A percentile compares a stretch with the other conserved stretches of the same genome.
Conservation (phyloP, 345 rosid genomes). For the Salix udensis region DNA sequence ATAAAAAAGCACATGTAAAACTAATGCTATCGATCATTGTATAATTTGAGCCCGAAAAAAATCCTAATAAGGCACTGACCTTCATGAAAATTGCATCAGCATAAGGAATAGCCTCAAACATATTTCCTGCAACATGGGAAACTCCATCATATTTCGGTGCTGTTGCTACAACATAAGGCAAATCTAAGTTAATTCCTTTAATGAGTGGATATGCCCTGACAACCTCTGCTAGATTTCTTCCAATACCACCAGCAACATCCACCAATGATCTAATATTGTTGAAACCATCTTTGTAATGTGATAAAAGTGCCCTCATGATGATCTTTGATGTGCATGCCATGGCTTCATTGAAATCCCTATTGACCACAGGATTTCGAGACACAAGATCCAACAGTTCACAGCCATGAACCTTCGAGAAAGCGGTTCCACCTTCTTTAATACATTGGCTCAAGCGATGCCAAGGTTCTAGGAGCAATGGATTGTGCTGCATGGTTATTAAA, state of each 20-base stretch:
- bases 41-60: too few relatives aligned
- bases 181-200: constrained; percentile 36
- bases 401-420: constrained; percentile 36
- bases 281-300: constrained; percentile 26
- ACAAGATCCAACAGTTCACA: constrained; percentile 26
- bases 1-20: too few relatives aligned
- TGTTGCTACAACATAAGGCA: constrained; percentile 33
- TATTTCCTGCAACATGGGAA: constrained; percentile 31
- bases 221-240: constrained; percentile 19
- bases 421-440: constrained; percentile 33
- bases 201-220: constrained; percentile 30
- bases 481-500: constrained; percentile 21
- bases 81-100: constrained; percentile 26
- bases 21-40: too few relatives aligned
- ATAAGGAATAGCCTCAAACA: constrained; percentile 30
- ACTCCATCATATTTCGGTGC: constrained; percentile 31
- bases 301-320: constrained; percentile 11
- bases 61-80: too few relatives aligned
- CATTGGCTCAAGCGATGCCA: constrained; percentile 33
- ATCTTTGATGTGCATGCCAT: constrained; percentile 24
- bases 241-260: constrained; percentile 42
- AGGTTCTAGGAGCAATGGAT: constrained; percentile 15
- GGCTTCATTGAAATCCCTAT: constrained; percentile 23
- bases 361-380: constrained; percentile 16
- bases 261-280: constrained; percentile 16